These are phyloP conservation scores for Anastatica hierochuntica DNA, from an alignment of 345 rosid species.

Conservation along the genomic window DNA sequence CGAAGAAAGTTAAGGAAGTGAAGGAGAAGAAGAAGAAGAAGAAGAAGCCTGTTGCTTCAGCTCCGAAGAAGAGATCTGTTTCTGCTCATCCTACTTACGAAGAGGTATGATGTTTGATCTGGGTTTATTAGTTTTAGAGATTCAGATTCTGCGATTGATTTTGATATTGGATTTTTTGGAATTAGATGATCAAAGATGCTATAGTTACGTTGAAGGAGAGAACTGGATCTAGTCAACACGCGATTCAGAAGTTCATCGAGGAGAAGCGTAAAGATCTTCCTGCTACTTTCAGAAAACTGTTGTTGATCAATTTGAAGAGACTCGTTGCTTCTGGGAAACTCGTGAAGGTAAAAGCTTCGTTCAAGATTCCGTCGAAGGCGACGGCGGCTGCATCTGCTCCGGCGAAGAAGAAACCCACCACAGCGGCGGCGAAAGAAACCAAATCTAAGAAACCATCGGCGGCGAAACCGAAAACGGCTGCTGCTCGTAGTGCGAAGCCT, in stretches of 20 bases:
- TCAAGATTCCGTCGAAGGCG: conserved; percentile 40
- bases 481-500: conserved; percentile 19
- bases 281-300: conserved; percentile 45
- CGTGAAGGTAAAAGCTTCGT: conserved; percentile 67
- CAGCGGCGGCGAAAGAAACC: neutral
- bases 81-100: conserved; percentile 62
- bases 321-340: conserved; percentile 57
- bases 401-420: conserved; percentile 18
- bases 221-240: conserved; percentile 83
- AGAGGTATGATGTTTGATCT: conserved; percentile 39
- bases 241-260: conserved; percentile 71
- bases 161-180: neutral
- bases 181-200: conserved; percentile 73
- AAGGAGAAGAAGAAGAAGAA: conserved; percentile 37
- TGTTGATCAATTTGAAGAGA: conserved; percentile 54
- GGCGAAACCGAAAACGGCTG: conserved; percentile 26
- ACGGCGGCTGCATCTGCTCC: conserved; percentile 8
- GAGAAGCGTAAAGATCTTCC: conserved; percentile 64
- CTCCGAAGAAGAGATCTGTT: conserved; percentile 35
- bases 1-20: conserved; percentile 41
- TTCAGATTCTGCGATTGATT: neutral
- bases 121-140: neutral
- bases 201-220: conserved; percentile 64
- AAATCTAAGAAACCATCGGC: conserved; percentile 25
- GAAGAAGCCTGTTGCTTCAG: conserved; percentile 18